phyloP scores from a whole-genome alignment of 495 filamentous ascomycete genomes.

The Terfezia claveryi region DNA sequence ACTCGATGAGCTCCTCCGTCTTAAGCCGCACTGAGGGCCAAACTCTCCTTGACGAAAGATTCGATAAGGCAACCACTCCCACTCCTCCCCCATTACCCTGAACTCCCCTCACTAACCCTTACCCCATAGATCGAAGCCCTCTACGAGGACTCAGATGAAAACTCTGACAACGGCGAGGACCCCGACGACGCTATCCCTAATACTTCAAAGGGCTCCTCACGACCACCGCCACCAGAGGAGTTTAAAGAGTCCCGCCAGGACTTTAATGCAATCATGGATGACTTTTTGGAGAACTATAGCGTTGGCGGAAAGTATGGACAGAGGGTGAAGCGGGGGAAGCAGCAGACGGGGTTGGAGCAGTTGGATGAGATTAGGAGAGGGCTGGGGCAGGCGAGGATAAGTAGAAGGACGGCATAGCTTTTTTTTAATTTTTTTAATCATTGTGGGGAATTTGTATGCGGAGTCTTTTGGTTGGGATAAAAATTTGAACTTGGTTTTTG shows the following conservation, averaged over 20 bases:
- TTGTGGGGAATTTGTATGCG: too few species aligned
- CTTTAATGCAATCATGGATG: constrained; percentile 79
- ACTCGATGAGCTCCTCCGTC: constrained; percentile 93
- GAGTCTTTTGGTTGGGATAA: too few species aligned
- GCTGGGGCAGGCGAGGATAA: constrained; percentile 47
- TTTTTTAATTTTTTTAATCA: too few species aligned
- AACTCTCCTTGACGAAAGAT: constrained; percentile 64
- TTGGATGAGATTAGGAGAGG: constrained; percentile 73
- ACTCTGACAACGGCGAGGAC: constrained; percentile 23
- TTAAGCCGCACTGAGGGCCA: constrained; percentile 76
- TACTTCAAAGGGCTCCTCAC: constrained; percentile 14
- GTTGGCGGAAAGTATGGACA: constrained; percentile 44
- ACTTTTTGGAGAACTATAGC: constrained; percentile 63
- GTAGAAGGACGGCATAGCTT: background rate
- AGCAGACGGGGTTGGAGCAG: constrained; percentile 61
- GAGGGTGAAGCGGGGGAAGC: constrained; percentile 60
- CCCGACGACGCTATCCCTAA: too few species aligned
- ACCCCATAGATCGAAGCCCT: constrained; percentile 33
- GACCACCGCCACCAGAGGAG: constrained; percentile 14
- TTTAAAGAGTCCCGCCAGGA: constrained; percentile 39
- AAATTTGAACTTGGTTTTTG: too few species aligned
- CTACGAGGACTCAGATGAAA: constrained; percentile 47
- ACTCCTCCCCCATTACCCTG: too few species aligned
- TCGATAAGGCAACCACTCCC: constrained; percentile 35
- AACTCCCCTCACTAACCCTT: background rate